These are phyloP conservation scores for Phytophthora sp. DNA, from an alignment of 352 stramenopile species.

Conservation along the genomic window DNA sequence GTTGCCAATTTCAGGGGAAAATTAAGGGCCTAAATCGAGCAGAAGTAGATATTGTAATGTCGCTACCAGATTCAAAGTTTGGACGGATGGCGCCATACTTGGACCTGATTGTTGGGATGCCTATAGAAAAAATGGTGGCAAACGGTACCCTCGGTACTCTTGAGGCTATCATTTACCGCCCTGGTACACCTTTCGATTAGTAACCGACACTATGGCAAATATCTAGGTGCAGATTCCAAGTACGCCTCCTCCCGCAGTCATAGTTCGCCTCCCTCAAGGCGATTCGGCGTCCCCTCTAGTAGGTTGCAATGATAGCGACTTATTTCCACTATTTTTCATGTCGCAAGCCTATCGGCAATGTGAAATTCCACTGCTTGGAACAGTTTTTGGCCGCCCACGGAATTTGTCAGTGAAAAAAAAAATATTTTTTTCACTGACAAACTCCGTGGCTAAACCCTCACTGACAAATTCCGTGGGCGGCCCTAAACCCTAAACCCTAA, in stretches of 20 bases:
- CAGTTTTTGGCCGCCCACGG: not conserved
- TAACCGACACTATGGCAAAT: not conserved
- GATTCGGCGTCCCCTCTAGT: not conserved
- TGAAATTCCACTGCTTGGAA: not conserved
- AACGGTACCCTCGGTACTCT: slow-evolving; percentile 3
- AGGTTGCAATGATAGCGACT: not conserved
- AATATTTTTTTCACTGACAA: no score
- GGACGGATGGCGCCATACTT: slow-evolving; percentile 11
- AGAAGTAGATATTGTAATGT: not conserved
- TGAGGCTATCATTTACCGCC: not conserved
- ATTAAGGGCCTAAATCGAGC: not conserved
- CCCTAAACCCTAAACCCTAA: no score
- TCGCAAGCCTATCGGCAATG: not conserved
- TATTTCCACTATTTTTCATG: not conserved
- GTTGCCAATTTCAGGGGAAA: not conserved
- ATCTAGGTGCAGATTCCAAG: not conserved
- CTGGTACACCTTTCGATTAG: not conserved
- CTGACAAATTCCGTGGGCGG: no score
- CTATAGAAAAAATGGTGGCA: slow-evolving; percentile 4
- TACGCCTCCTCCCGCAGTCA: not conserved
- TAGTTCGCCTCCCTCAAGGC: not conserved
- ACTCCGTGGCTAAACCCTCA: no score
- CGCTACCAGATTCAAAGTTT: slow-evolving; percentile 3
- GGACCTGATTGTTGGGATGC: slow-evolving; percentile 14
- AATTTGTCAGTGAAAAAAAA: not conserved